Evolutionary conservation across 768 basidiomycete species (phyloP), one percentile per base, ranked within the genome.

Genomic region (Macrolepiota fuliginosa): DNA sequence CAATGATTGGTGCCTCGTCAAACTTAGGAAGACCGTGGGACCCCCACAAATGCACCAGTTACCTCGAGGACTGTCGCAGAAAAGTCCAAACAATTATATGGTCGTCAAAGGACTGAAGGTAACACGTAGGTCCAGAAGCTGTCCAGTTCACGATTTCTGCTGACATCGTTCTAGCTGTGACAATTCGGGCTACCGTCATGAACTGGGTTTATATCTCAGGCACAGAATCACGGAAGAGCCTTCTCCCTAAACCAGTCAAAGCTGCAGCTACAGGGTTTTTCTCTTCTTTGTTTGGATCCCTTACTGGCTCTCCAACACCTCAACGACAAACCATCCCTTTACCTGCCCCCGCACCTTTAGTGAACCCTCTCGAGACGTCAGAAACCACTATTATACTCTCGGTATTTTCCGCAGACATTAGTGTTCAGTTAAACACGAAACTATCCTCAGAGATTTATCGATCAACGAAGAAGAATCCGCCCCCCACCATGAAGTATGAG

Each of bases 391-490:
- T 92, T 27, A 74, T 81, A 0, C 68, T 92, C 57, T 82, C 85
- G 1, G 82, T 91, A 46, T 90, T 86, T 68, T 81, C 87, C 9
- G 89, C 87, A 2, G 80, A 86, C 39, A 82, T 91, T 13, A 80
- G 81, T 49, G 88, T 92, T 19, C 79, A 74, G 46, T 71, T 92
- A 17, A 85, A 85, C 63, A 81, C 83, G 72, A 91, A 89, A 68
- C 76, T 90, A 52, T 78, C 83, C 1, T 72, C 77, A 9, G 96
- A 98, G 72, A 77, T 98, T 36, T 83, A 90, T 62, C 81, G 96
- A 62, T 92, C 94, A 0, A 99, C 96, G 11, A 98, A 98, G 83
- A 99, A 99, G 79, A 88, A 91, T 58, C 91, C 93, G 0, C 96
- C 96, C 0, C 76, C 74, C 4, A 83, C 78, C 55, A 83, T 95